phyloP scores from a whole-genome alignment of 805 yeast species.

The Alloascoidea africana region DNA sequence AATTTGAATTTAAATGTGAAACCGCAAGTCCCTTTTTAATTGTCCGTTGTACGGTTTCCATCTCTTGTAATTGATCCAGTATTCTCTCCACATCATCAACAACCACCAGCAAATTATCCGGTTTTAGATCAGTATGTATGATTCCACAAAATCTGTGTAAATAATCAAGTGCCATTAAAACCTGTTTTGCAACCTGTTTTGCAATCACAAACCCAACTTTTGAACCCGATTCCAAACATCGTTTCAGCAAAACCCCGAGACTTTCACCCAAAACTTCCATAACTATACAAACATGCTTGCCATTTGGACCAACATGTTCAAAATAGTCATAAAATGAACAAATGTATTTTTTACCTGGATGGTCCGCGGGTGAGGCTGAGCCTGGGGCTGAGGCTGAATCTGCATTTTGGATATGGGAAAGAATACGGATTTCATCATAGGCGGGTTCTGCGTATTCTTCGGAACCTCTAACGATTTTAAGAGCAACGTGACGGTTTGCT shows the following conservation, averaged over 20 bases:
- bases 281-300: constrained; percentile 50
- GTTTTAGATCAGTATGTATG: constrained; percentile 93
- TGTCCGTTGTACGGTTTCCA: too few species aligned
- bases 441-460: constrained; percentile 46
- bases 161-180: constrained; percentile 38
- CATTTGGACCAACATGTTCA: constrained; percentile 43
- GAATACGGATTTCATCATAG: constrained; percentile 39
- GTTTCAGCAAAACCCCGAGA: constrained; percentile 31
- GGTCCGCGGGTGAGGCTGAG: too few species aligned
- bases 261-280: constrained; percentile 53
- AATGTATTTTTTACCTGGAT: constrained; percentile 36
- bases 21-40: too few species aligned
- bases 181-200: constrained; percentile 40
- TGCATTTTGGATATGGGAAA: constrained; percentile 15
- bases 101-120: constrained; percentile 75
- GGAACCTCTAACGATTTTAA: constrained; percentile 44
- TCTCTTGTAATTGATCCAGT: constrained; percentile 71
- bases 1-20: too few species aligned
- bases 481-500: constrained; percentile 34
- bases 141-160: constrained; percentile 51
- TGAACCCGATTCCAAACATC: constrained; percentile 35
- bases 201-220: constrained; percentile 31
- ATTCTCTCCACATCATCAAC: constrained; percentile 47
- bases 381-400: too few species aligned
- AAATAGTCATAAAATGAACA: constrained; percentile 42